phyloP scores from a whole-genome alignment of 1,284 basidiomycete species.

The Anthracocystis setariae region DNA sequence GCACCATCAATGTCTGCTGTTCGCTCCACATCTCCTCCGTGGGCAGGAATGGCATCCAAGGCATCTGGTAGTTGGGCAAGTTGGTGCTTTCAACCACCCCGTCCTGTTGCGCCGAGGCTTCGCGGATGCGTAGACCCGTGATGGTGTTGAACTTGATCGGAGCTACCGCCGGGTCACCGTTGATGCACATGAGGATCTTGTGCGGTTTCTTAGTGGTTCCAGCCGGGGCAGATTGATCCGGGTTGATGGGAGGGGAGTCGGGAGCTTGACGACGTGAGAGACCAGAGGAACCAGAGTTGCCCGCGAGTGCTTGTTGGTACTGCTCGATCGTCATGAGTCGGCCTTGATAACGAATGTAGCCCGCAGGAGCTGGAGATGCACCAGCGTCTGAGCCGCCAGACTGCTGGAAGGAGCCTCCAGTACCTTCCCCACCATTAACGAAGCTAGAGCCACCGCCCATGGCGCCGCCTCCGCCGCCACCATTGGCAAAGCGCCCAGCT shows the following conservation, averaged over 20 bases:
- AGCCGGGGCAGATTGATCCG: constrained; percentile 7
- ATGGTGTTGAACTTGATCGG: constrained; percentile 47
- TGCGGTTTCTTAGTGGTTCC: not conserved
- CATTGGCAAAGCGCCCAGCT: not conserved
- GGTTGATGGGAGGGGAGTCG: constrained; percentile 3
- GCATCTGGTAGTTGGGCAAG: constrained; percentile 34
- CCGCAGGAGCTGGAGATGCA: constrained; percentile 10
- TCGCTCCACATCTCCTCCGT: constrained; percentile 41
- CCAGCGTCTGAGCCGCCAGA: not conserved
- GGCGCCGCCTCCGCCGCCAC: not conserved
- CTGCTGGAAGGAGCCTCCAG: not conserved
- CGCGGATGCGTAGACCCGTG: constrained; percentile 37
- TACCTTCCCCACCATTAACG: constrained; percentile 1
- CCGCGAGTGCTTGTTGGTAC: constrained; percentile 20
- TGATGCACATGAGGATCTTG: constrained; percentile 47
- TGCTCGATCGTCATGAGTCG: constrained; percentile 31
- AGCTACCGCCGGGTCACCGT: constrained; percentile 27
- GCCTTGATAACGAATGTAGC: constrained; percentile 35
- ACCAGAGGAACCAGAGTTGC: not conserved
- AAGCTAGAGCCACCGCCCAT: constrained; percentile 1
- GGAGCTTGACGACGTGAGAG: constrained; percentile 7
- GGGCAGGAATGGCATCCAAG: constrained; percentile 49
- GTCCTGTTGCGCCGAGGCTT: constrained; percentile 9
- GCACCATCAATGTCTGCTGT: constrained; percentile 39
- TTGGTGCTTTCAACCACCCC: constrained; percentile 37